Conservation (phyloP, 495 filamentous ascomycete species). For the Lentithecium fluviatile region DNA sequence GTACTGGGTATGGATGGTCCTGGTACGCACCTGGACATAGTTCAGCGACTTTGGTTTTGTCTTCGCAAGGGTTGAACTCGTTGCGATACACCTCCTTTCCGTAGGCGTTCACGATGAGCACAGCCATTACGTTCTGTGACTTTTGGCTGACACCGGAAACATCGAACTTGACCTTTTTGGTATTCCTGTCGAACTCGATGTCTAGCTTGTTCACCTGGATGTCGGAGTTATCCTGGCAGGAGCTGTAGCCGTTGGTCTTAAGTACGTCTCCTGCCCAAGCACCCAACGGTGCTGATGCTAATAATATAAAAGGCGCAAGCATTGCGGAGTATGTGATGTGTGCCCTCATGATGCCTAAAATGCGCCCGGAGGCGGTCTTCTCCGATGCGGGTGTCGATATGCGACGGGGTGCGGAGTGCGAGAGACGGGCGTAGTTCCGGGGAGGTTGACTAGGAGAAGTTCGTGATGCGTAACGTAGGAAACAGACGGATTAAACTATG, state of each 20-base stretch:
- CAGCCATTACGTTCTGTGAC: constrained; percentile 77
- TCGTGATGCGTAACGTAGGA: constrained; percentile 10
- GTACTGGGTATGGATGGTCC: neutral
- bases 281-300: constrained; percentile 46
- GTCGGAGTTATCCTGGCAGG: constrained; percentile 63
- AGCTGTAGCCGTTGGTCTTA: constrained; percentile 74
- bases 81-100: constrained; percentile 79
- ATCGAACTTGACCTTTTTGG: constrained; percentile 75
- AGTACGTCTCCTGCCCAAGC: constrained; percentile 67
- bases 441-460: neutral
- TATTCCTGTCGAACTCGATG: constrained; percentile 73
- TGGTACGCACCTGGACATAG: constrained; percentile 75
- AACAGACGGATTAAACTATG: constrained; percentile 27
- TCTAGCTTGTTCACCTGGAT: constrained; percentile 74
- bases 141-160: constrained; percentile 72
- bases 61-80: constrained; percentile 77
- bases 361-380: constrained; percentile 25
- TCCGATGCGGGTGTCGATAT: neutral
- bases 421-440: neutral
- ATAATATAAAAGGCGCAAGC: constrained; percentile 39
- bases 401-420: neutral
- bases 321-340: constrained; percentile 33
- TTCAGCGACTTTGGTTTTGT: constrained; percentile 60
- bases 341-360: constrained; percentile 22
- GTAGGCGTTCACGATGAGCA: constrained; percentile 79